phyloP scores from a whole-genome alignment of 2,329 filamentous ascomycete species.

The Calonectria hongkongensis region DNA sequence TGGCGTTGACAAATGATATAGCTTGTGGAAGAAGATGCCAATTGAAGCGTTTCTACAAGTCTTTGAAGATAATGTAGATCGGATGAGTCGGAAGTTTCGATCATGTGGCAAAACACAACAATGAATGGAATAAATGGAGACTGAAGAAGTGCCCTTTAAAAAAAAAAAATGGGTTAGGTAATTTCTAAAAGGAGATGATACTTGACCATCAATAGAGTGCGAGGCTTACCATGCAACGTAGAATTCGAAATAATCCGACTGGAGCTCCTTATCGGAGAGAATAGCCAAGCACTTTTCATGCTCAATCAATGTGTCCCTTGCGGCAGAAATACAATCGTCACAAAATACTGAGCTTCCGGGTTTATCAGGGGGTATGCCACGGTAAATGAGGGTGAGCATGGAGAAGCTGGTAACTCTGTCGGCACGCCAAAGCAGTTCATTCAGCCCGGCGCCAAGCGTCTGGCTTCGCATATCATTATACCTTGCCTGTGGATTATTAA shows the following conservation, averaged over 20 bases:
- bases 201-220: too few relatives aligned
- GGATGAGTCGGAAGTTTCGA: conserved; percentile 62
- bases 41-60: conserved; percentile 44
- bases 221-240: conserved; percentile 37
- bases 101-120: conserved; percentile 53
- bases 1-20: conserved; percentile 43
- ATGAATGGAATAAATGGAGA: conserved; percentile 55
- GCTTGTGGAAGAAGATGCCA: conserved; percentile 13
- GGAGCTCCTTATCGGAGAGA: not conserved
- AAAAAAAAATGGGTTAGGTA: not conserved
- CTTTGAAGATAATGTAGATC: conserved; percentile 60
- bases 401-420: conserved; percentile 49
- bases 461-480: conserved; percentile 17
- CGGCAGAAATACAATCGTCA: conserved; percentile 49
- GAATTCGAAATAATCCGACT: conserved; percentile 31
- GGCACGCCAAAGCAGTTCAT: conserved; percentile 43
- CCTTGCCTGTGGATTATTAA: not conserved
- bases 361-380: conserved; percentile 47
- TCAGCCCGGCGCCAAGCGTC: conserved; percentile 33
- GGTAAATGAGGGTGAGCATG: conserved; percentile 53
- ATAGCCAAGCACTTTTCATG: conserved; percentile 38
- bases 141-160: conserved; percentile 41
- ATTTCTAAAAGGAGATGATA: not conserved
- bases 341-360: conserved; percentile 43
- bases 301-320: conserved; percentile 44